A percentile compares a stretch with the other conserved stretches of the same genome.
phyloP scores from a whole-genome alignment of 2,329 filamentous ascomycete species.

The Monosporascus sp. region DNA sequence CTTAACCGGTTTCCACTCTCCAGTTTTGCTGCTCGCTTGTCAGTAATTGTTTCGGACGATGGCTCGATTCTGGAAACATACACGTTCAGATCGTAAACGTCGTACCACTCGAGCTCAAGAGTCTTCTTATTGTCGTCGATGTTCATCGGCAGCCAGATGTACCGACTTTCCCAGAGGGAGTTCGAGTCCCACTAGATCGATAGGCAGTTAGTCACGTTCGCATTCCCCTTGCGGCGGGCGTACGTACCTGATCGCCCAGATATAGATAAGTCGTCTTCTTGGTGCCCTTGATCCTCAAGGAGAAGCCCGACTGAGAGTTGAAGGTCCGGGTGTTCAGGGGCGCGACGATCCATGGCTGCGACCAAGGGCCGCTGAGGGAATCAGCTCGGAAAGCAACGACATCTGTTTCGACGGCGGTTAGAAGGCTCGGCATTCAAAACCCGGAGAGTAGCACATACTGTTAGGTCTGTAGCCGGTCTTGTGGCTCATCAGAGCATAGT shows the following conservation, averaged over 20 bases:
- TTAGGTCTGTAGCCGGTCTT: conserved; percentile 62
- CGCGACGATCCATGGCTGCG: conserved; percentile 47
- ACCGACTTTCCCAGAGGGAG: conserved; percentile 51
- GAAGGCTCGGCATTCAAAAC: neutral
- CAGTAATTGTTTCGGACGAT: neutral
- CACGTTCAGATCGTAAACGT: conserved; percentile 52
- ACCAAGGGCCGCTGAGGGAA: conserved; percentile 46
- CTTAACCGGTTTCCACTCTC: conserved; percentile 39
- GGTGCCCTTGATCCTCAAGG: conserved; percentile 41
- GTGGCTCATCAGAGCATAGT: conserved; percentile 58
- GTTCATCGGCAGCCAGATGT: conserved; percentile 51
- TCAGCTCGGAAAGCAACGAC: conserved; percentile 53
- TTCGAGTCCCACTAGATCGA: conserved; percentile 43
- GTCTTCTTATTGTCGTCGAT: conserved; percentile 49
- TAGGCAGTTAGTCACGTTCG: neutral
- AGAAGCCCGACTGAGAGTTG: conserved; percentile 49
- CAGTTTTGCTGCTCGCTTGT: conserved; percentile 33
- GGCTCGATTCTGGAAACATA: conserved; percentile 17
- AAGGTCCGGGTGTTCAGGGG: conserved; percentile 47
- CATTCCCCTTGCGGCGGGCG: neutral
- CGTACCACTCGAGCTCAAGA: conserved; percentile 46
- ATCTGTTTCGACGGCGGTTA: conserved; percentile 21
- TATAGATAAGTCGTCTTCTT: conserved; percentile 47
- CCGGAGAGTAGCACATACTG: conserved; percentile 21
- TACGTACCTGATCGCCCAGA: conserved; percentile 37